These are phyloP conservation scores for Lonicera japonica DNA, from an alignment of 129 eudicot genomes.

Conservation along the genomic window DNA sequence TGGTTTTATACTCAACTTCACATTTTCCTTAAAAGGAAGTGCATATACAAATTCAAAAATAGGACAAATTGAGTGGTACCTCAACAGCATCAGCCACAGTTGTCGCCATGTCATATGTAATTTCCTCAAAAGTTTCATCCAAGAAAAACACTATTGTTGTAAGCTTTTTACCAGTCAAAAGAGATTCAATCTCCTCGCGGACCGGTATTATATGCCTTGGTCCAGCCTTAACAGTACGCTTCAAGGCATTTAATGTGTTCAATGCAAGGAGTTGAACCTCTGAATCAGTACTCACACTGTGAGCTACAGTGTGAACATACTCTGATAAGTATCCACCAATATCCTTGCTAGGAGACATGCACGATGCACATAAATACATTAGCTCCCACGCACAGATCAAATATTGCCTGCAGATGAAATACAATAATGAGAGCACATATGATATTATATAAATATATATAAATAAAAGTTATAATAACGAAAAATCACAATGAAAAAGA, in stretches of 20 bases:
- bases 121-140: slow-evolving; percentile 99
- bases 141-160: slow-evolving; percentile 91
- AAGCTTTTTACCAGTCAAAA: slow-evolving; percentile 77
- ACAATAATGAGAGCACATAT: not conserved
- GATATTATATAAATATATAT: not conserved
- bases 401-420: slow-evolving; percentile 45
- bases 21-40: not conserved
- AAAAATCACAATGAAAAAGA: not conserved
- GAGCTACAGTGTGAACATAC: slow-evolving; percentile 78
- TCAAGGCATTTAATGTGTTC: slow-evolving; percentile 81
- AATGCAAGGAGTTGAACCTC: slow-evolving; percentile 75
- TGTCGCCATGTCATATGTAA: slow-evolving; percentile 91
- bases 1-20: not conserved
- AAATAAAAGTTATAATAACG: no score
- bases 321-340: slow-evolving; percentile 86
- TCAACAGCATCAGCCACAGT: slow-evolving; percentile 96
- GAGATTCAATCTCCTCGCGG: slow-evolving; percentile 95
- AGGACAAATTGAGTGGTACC: slow-evolving; percentile 41
- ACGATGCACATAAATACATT: slow-evolving; percentile 93
- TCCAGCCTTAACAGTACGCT: slow-evolving; percentile 92
- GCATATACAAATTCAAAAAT: no score
- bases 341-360: slow-evolving; percentile 98
- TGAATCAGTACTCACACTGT: slow-evolving; percentile 51
- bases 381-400: slow-evolving; percentile 95
- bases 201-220: slow-evolving; percentile 90